Base-by-base conservation (phyloP, 306 rosid genomes). In the Prunus campanulata region DNA sequence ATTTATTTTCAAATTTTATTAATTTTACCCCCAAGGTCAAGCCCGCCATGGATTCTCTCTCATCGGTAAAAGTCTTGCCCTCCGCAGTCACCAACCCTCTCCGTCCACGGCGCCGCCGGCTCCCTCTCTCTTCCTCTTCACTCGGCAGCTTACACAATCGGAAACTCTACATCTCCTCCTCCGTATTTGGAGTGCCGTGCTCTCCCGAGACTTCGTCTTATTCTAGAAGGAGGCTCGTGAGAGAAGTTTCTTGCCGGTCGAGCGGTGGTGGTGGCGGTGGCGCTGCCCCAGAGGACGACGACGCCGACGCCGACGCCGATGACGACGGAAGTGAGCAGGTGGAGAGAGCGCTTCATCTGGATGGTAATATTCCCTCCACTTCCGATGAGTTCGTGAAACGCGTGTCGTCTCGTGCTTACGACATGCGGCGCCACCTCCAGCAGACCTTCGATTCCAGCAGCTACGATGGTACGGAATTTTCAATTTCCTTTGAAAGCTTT, bases 401-500 rank as follows among this genome's bases (percentile, higher is more conserved):
- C 46, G 92, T 95, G 16, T 95, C 99, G 15, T 95, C 99, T 1
- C 99, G 97, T 60, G 99, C 99, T 67, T 95, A 95, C 78, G 97
- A 89, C 71, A 92, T 95, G 89, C 91, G 97, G 5, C 86, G 97
- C 77, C 88, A 92, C 51, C 97, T 95, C 49, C 93, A 92, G 49
- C 97, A 95, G 75, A 74, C 90, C 24, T 82, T 91, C 52, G 97
- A 95, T 77, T 74, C 86, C 84, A 86, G 97, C 88, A 90, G 97
- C 88, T 95, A 95, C 56, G 99, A 95, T 35, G 99, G 99, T 94
- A 79, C 6, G 48, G 22, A 13, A 12, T 2, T 52, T 52, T 52
- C 59, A 18, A 52, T 52, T 52, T 52, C 59, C 24, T 52, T 18
- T 18, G 8, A 16, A 6, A 32, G 46, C 15, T 70, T 46, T 24